Conservation (phyloP, 129 eudicot genomes). For the Tanacetum coccineum region DNA sequence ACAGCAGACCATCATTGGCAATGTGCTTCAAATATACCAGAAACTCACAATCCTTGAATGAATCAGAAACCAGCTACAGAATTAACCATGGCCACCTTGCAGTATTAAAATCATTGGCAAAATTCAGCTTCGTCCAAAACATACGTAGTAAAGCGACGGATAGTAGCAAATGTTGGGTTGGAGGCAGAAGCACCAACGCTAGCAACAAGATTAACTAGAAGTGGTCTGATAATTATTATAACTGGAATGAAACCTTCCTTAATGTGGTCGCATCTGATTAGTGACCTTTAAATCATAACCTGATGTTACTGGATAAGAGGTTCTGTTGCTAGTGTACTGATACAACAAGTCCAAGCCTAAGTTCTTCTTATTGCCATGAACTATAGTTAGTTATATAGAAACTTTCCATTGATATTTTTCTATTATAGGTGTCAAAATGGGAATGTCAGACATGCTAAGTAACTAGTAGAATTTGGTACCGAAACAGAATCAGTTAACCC, state of each 20-base stretch:
- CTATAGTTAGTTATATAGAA: too few species aligned
- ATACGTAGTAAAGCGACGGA: slow-evolving; percentile 38
- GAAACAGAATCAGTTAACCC: too few species aligned
- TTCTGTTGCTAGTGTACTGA: not conserved
- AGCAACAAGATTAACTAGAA: slow-evolving; percentile 40
- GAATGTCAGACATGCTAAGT: not conserved
- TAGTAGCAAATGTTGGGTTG: too few species aligned
- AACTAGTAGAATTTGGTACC: too few species aligned
- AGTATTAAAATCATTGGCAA: slow-evolving; percentile 51
- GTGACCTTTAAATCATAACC: too few species aligned
- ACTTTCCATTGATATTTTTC: too few species aligned
- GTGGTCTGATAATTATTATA: slow-evolving; percentile 68
- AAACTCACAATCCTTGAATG: slow-evolving; percentile 59
- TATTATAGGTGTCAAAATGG: too few species aligned
- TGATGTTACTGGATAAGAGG: not conserved
- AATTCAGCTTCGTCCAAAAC: slow-evolving; percentile 43
- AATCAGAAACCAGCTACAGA: slow-evolving; percentile 58
- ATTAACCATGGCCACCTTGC: slow-evolving; percentile 62
- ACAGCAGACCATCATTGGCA: too few species aligned
- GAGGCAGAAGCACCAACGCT: slow-evolving; percentile 28
- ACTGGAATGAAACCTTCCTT: slow-evolving; percentile 56
- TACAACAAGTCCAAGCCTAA: not conserved
- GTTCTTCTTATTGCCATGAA: too few species aligned
- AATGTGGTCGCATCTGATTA: slow-evolving; percentile 27
- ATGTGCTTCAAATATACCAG: slow-evolving; percentile 43